Evolutionary conservation across 2,329 filamentous ascomycete genomes (phyloP), one percentile per base, ranked within the genome.

Genomic region (Leptodontidium sp.): DNA sequence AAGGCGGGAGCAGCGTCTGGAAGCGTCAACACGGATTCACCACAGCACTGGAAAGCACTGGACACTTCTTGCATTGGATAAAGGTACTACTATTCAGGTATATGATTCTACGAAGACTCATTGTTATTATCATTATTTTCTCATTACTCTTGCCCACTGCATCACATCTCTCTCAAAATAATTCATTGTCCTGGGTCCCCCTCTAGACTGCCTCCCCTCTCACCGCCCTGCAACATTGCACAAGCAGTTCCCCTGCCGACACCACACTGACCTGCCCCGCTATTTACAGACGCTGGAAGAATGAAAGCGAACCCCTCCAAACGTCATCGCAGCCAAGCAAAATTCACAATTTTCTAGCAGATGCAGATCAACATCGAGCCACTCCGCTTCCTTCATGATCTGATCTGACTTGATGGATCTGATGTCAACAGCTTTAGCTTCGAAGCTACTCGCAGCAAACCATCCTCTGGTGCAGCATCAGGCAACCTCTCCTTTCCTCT

Each of bases 271-370:
- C 45, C n/a, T 59, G 57, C 57, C 57, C 38, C 57, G 57, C 57
- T 59, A 43, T 59, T 58, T 59, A n/a, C 38, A 45, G 38, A 43
- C 21, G 38, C 35, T 26, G 35, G n/a, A 24, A 59, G 38, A 45
- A 59, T 59, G 57, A 26, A 15, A 40, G 24, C 7, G 57, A 59
- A 43, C 57, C 57, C 57, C 57, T 59, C 57, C 32, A 59, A 58
- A 59, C 57, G 57, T 59, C 57, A 59, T 59, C n/a, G 21, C 17
- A 26, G 35, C 57, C 57, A 59, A 59, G 57, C 57, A 45, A 26
- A 17, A 45, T 24, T 12, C 26, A 11, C 40, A 17, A 15, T 45
- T 45, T 26, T 29, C 32, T 45, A 26, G n/a, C 15, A 59, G 8
- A 59, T 40, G 38, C 57, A 59, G 38, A 59, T 59, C 47, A 24